Evolutionary conservation across 2,329 filamentous ascomycete species (phyloP).

Genomic region (Aspergillus texensis): DNA sequence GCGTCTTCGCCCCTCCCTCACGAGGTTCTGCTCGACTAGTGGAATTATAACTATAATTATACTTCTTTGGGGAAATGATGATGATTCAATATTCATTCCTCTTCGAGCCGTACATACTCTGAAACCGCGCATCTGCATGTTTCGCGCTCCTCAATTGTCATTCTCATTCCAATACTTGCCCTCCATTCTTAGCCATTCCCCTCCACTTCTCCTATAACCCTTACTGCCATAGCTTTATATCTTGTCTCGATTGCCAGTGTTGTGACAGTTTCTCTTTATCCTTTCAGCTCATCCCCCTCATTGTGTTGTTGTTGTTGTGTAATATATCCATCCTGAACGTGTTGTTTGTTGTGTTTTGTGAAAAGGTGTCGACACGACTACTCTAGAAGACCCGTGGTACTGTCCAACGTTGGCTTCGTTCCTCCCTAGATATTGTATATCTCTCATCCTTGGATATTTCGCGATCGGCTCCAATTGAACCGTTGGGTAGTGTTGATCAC

Average conservation of each 20-base stretch:
- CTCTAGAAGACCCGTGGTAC: neutral
- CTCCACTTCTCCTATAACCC: neutral
- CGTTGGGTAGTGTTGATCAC: slow-evolving; percentile 9
- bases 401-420: neutral
- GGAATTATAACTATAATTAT: neutral
- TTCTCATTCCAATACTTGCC: slow-evolving; percentile 1
- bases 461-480: neutral
- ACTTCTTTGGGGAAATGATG: neutral
- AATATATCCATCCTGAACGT: slow-evolving; percentile 1
- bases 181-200: slow-evolving; percentile 3
- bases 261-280: neutral
- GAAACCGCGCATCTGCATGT: neutral
- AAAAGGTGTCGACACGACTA: neutral
- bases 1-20: neutral
- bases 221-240: slow-evolving; percentile 8
- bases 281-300: slow-evolving; percentile 6
- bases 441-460: neutral
- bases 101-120: neutral
- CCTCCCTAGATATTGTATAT: slow-evolving; percentile 9
- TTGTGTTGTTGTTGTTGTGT: slow-evolving; percentile 1
- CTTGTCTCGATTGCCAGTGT: neutral
- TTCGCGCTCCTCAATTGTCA: slow-evolving; percentile 1
- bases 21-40: neutral
- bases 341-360: neutral
- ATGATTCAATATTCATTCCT: slow-evolving; percentile 2